A percentile compares a stretch with the other conserved stretches of the same genome.
These are phyloP conservation scores for Sonneratia alba DNA, from an alignment of 345 rosid genomes.

Conservation along the genomic window DNA sequence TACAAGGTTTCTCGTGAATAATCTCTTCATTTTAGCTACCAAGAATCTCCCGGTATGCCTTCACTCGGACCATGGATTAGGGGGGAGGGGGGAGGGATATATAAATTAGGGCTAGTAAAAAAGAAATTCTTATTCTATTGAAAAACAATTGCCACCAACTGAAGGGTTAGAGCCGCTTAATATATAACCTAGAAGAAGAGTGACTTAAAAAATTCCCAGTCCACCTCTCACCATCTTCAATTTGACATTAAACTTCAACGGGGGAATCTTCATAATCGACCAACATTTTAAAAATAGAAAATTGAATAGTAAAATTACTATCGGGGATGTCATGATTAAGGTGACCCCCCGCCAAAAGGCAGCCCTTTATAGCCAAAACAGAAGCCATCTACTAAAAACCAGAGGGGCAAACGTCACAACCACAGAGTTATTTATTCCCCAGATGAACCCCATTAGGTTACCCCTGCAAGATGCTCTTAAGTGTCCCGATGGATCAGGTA, in stretches of 20 bases:
- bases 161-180: neutral
- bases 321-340: conserved; percentile 6
- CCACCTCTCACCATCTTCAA: neutral
- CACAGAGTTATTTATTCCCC: neutral
- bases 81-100: too few relatives aligned
- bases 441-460: conserved; percentile 1
- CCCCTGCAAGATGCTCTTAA: conserved; percentile 1
- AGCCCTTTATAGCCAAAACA: neutral
- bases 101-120: too few relatives aligned
- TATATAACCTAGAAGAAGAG: neutral
- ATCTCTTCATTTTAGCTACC: neutral
- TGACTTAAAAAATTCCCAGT: neutral
- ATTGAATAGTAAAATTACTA: neutral
- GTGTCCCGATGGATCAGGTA: neutral
- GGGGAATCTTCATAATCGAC: neutral
- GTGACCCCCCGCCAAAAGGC: neutral
- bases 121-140: neutral
- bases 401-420: neutral
- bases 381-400: conserved; percentile 3
- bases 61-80: neutral
- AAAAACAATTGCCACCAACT: neutral
- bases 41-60: too few relatives aligned
- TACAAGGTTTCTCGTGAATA: neutral
- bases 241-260: neutral
- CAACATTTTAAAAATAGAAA: neutral